These are phyloP conservation scores for Patellifolia procumbens DNA, from an alignment of 179 eudicot species.

Conservation along the genomic window DNA sequence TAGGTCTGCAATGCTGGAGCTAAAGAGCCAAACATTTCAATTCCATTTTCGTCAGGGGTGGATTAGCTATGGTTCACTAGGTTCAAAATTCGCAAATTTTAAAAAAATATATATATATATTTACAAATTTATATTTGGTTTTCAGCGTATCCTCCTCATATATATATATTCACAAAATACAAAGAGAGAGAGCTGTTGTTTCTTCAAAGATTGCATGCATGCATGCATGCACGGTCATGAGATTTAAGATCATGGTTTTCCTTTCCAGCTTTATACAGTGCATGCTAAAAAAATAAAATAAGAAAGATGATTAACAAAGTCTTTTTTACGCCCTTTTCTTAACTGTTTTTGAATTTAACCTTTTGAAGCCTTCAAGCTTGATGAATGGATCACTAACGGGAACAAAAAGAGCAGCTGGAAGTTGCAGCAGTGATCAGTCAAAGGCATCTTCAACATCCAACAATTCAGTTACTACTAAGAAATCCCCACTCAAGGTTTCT, in stretches of 20 bases:
- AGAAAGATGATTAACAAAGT: conserved; percentile 12
- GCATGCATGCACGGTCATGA: conserved; percentile 22
- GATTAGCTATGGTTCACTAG: too few species aligned
- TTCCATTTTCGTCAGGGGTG: too few species aligned
- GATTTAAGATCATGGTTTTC: neutral
- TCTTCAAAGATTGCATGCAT: conserved; percentile 5
- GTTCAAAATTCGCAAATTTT: too few species aligned
- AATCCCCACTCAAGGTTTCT: conserved; percentile 37
- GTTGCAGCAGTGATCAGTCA: conserved; percentile 24
- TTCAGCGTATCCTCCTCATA: too few species aligned
- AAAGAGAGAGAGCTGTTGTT: neutral
- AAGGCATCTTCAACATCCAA: conserved; percentile 28
- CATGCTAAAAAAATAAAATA: conserved; percentile 25
- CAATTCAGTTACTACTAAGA: conserved; percentile 35
- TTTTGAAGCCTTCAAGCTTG: conserved; percentile 17
- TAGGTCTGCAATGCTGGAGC: too few species aligned
- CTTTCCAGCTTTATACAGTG: conserved; percentile 39
- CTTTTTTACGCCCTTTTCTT: neutral
- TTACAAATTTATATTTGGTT: too few species aligned
- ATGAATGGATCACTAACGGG: conserved; percentile 38
- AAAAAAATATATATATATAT: too few species aligned
- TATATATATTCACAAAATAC: neutral
- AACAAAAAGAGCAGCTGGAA: conserved; percentile 36
- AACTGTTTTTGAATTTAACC: neutral
- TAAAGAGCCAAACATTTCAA: too few species aligned